Base-by-base conservation (phyloP, 106 monocot genomes). In the Allium cepa region DNA sequence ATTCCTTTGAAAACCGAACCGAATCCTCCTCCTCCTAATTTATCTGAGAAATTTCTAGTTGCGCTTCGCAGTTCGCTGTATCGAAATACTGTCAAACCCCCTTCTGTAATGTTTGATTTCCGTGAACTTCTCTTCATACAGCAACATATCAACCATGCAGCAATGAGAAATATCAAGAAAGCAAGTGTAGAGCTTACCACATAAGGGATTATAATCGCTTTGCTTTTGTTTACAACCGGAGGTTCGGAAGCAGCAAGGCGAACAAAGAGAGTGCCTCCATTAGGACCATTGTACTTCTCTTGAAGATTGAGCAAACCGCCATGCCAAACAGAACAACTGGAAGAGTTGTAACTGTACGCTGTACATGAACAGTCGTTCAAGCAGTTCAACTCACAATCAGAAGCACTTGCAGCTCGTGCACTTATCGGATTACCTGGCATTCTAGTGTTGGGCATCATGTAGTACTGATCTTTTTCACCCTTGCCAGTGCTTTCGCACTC, bases 1-100 rank as follows among this genome's bases (percentile, higher is more conserved):
- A 15, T 52, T 7, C 78, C 78, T 56, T 47, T 73, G 60, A 68
- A 79, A 11, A 79, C 78, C 1, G 78, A 55, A 0, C 78, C 78
- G 36, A 79, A 79, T 0, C 73, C 73, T 27, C 78, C 78, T 22
- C 47, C 55, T 12, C 78, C 78, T 49, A 69, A 46, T 57, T 16
- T 69, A 1, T 58, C 46, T 9, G 69, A 69, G 50, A 69, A 69
- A 16, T 57, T 73, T 12, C 59, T 73, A 1, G 78, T 79, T 46
- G 73, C 16, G 0, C 36, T 27, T 26, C 59, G 28, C 26, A 73
- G 47, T 14, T 67, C 72, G 0, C 36, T 7, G 60, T 78, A 78
- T 12, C 26, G 71, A 52, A 72, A 73, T 7, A n/a, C 13, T 6
- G 63, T 17, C 13, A 68, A 8, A 15, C 15, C 13, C 9, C 61